Evolutionary conservation across 2,329 filamentous ascomycete species (phyloP), one percentile per base, ranked within the genome.

Genomic region (Hypoxylon sp.): DNA sequence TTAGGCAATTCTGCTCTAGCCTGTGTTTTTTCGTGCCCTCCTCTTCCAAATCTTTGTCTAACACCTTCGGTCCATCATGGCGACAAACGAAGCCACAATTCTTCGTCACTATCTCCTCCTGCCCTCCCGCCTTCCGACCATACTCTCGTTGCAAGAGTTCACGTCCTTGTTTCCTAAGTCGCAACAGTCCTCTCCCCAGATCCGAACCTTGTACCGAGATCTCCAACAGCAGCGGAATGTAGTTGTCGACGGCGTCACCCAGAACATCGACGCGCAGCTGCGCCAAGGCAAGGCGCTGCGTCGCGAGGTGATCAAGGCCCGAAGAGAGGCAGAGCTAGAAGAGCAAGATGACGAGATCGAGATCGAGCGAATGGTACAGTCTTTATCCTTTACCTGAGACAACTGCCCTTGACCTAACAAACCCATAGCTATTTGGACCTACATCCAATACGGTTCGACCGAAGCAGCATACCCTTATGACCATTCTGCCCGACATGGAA

Each of bases 71-170:
- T 17, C 18, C 26, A 78, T 62, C 58, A 92, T 92, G 88, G 79
- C 90, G 3, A 87, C 89, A 7, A 88, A 87, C 40, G 92, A 96
- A 77, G 80, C 84, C 53, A 83, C 86, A 23, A 90, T 96, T 63
- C 83, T 96, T 48, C 81, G 82, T 69, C 88, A 89, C 74, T 96
- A 94, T 73, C 85, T 96, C 56, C 83, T 96, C 29, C 81, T 88
- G 24, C 90, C 92, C 10, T 88, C 91, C 6, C 83, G 89, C 23
- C 80, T 96, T 31, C 88, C 89, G 37, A 83, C 88, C 62, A 84
- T 92, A 69, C 79, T 92, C 65, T 88, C 91, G 6, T 81, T 92
- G 42, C 81, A 87, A 55, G 84, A 91, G 64, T 96, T 96, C 78
- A 86, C 85, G 38, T 81, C 87, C 23, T 81, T 94, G 37, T 95